Conservation (phyloP, 106 monocot genomes). For the Acorus calamus region DNA sequence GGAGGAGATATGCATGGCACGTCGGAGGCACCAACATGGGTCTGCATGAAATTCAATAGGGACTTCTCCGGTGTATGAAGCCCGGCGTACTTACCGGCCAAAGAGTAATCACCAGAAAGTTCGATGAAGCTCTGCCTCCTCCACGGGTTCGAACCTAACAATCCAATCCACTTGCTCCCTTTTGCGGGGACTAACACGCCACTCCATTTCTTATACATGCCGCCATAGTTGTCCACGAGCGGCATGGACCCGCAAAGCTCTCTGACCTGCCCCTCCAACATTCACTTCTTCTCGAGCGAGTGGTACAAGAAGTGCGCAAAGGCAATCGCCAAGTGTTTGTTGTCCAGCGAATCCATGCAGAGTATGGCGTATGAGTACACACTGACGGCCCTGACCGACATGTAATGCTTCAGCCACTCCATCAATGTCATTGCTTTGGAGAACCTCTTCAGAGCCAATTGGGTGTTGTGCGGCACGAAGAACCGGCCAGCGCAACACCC, state of each 20-base stretch:
- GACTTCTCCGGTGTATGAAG: not conserved
- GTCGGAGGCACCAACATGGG: not conserved
- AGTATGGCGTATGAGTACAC: too few species aligned
- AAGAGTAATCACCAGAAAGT: not conserved
- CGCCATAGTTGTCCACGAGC: not conserved
- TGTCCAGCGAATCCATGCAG: too few species aligned
- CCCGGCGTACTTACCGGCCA: not conserved
- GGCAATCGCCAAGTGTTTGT: not conserved
- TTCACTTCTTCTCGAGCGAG: not conserved
- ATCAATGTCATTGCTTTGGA: too few species aligned
- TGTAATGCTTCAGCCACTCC: too few species aligned
- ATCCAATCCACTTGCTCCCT: not conserved
- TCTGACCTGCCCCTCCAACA: not conserved
- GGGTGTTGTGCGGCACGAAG: constrained; percentile 3
- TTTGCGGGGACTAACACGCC: not conserved
- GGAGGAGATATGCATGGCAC: not conserved
- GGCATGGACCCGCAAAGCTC: not conserved
- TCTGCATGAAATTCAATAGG: not conserved
- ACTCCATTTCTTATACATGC: not conserved
- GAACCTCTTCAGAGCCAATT: not conserved
- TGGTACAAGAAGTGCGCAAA: not conserved
- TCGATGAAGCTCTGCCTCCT: not conserved
- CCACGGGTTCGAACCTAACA: not conserved
- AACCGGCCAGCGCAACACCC: not conserved
- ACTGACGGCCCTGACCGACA: too few species aligned